Base-by-base conservation (phyloP, 257 asterid genomes). In the Gardenia jasminoides region DNA sequence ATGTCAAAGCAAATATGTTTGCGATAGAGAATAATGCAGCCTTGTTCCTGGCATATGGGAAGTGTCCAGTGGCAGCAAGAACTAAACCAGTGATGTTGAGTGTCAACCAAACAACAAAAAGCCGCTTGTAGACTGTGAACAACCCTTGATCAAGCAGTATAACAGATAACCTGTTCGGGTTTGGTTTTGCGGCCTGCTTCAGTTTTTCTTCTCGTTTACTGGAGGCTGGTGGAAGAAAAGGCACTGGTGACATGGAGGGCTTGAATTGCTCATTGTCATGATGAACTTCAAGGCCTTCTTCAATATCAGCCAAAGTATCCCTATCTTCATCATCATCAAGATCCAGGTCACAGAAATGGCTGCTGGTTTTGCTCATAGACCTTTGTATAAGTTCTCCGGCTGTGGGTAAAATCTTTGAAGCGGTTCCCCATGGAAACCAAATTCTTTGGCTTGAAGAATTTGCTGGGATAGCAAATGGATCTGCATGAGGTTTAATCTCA, bases 91-190 rank as follows among this genome's bases (percentile, higher is more conserved):
- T 79, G 10, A 89, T 75, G 65, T 92, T 92, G 48, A 89, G 16
- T 0, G 79, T 76, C 28, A 90, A 68, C 76, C 90, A 90, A n/a
- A 88, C 83, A 0, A 80, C 86, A 44, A 92, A 90, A 3, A 90
- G 88, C 6, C 87, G 87, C 70, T 92, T 92, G 89, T 92, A 92
- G 11, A 89, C 92, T 0, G 97, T 92, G 91, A 92, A 90, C 52
- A 92, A 83, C 54, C 97, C 97, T 54, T 92, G 97, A 73, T 92
- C 97, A 31, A 92, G 93, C 28, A 92, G 88, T 15, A 92, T 92
- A 1, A 92, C 88, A 0, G 92, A 89, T 9, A 92, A 85, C 61
- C 97, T 70, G 0, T 89, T 76, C 0, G 83, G 10, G 1, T 76
- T 24, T 7, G 81, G 69, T 30, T 83, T 82, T n/a, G 79, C 54